Conservation (phyloP, 352 stramenopile genomes). For the Pilasporangium apinafurcum region DNA sequence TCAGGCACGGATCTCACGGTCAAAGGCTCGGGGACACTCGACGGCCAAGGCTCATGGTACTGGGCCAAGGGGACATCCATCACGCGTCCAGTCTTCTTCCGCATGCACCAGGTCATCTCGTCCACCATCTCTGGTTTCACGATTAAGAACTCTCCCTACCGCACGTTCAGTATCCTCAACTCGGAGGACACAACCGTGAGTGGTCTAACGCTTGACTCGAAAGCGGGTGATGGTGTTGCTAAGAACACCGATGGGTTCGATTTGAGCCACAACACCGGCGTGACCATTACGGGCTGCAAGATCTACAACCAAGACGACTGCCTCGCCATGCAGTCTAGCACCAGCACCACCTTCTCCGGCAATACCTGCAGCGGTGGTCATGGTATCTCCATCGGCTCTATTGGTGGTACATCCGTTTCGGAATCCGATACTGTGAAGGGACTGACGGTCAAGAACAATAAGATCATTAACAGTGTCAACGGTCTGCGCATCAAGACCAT, state of each 20-base stretch:
- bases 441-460: slow-evolving; percentile 18
- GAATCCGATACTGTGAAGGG: slow-evolving; percentile 12
- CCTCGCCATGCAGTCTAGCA: slow-evolving; percentile 27
- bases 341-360: too few species aligned
- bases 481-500: slow-evolving; percentile 30
- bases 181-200: slow-evolving; percentile 13
- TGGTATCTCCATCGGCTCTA: slow-evolving; percentile 22
- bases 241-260: slow-evolving; percentile 32
- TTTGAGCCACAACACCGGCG: slow-evolving; percentile 10
- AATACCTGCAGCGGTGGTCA: slow-evolving; percentile 10
- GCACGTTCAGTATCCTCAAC: slow-evolving; percentile 15
- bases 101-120: slow-evolving; percentile 10
- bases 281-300: slow-evolving; percentile 17
- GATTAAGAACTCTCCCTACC: slow-evolving; percentile 21
- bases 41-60: slow-evolving; percentile 31
- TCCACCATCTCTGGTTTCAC: slow-evolving; percentile 25
- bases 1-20: slow-evolving; percentile 21
- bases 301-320: slow-evolving; percentile 25
- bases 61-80: slow-evolving; percentile 22
- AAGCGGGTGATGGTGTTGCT: slow-evolving; percentile 16
- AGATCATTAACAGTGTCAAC: slow-evolving; percentile 23
- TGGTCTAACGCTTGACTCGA: slow-evolving; percentile 21
- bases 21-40: slow-evolving; percentile 18
- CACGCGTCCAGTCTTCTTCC: slow-evolving; percentile 22
- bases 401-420: slow-evolving; percentile 13